Conservation (phyloP, 345 rosid genomes). For the Populus ilicifolia region DNA sequence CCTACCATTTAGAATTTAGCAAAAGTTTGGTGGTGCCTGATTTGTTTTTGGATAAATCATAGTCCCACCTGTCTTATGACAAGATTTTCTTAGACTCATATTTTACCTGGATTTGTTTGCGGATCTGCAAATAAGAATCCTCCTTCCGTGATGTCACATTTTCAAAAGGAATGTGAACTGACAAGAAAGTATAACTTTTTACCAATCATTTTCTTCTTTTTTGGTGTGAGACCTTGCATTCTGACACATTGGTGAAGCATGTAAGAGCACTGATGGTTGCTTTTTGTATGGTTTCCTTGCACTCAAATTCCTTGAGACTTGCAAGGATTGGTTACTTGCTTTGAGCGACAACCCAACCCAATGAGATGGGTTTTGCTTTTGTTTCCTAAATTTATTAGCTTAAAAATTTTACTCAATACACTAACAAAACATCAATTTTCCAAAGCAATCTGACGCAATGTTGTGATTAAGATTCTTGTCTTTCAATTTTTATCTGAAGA, state of each 20-base stretch:
- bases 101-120: not conserved
- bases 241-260: not conserved
- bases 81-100: not conserved
- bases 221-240: not conserved
- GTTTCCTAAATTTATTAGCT: not conserved
- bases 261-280: not conserved
- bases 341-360: not conserved
- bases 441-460: not conserved
- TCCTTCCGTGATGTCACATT: not conserved
- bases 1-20: not conserved
- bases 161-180: not conserved
- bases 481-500: not conserved
- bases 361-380: not conserved
- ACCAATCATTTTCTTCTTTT: not conserved
- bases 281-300: not conserved
- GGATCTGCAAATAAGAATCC: not conserved
- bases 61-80: not conserved
- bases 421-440: not conserved
- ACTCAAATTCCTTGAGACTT: not conserved
- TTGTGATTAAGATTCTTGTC: not conserved
- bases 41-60: not conserved
- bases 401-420: not conserved
- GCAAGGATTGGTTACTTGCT: not conserved
- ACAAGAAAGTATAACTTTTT: not conserved
- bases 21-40: not conserved